Evolutionary conservation across 2,329 filamentous ascomycete species (phyloP).

Genomic region (Lasiodiplodia gonubiensis): DNA sequence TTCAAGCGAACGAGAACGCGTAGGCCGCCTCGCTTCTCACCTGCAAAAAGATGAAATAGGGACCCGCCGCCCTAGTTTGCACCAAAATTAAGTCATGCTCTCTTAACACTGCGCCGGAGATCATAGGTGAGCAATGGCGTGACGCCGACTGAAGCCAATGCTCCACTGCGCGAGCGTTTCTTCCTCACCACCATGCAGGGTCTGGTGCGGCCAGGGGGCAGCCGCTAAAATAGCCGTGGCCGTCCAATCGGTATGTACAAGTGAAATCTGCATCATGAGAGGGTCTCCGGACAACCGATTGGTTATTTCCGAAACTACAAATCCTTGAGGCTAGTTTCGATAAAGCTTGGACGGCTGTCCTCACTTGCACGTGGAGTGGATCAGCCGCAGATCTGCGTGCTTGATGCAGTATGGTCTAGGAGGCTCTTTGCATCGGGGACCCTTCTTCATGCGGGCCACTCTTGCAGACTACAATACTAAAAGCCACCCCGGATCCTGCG

Average conservation of each 20-base stretch:
- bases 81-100: background rate
- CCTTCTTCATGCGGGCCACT: background rate
- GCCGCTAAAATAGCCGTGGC: background rate
- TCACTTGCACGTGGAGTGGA: constrained; percentile 7
- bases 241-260: too few species aligned
- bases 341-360: background rate
- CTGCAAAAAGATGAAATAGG: background rate
- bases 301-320: background rate
- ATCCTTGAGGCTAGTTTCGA: background rate
- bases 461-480: background rate
- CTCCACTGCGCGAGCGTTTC: too few species aligned
- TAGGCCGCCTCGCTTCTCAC: background rate
- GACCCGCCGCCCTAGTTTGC: background rate
- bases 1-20: background rate
- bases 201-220: background rate
- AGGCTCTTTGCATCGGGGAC: background rate
- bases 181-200: background rate
- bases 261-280: background rate
- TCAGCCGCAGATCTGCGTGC: background rate
- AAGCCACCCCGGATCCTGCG: background rate
- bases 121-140: background rate
- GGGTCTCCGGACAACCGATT: background rate
- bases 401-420: background rate
- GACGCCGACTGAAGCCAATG: background rate
- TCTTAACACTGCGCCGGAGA: background rate